Base-by-base conservation (phyloP, 352 stramenopile genomes). In the Pythium sukuiense region DNA sequence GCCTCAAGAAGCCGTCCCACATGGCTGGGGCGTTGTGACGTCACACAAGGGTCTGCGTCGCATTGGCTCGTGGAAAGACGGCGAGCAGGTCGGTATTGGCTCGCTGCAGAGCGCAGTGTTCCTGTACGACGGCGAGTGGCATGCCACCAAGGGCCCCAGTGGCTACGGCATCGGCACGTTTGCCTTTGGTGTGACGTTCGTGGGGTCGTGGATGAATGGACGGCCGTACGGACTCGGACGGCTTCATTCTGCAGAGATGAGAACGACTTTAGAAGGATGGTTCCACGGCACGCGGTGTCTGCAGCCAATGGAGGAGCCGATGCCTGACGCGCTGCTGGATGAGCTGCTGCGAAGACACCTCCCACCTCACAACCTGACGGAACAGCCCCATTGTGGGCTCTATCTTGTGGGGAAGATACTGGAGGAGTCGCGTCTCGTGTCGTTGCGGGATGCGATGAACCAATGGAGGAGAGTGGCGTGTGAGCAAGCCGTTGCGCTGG, bases 131-230 rank as follows among this genome's bases (percentile, higher is more conserved):
- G 80, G 80, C 33, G 70, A 83, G 49, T 84, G 73, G 67, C n/a
- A 33, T 2, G 33, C 55, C 7, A 63, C 48, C 20, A 29, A 12
- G 6, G 56, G 43, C 6, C 63, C 73, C 0, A 61, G 46, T 49
- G 73, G 71, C 16, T 78, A 76, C 48, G 79, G 79, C n/a, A 65
- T 90, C 7, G 81, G 77, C 16, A 61, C 71, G 8, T 88, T 83
- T 48, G 67, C 67, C 0, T 76, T 84, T 55, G 77, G 77, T 6
- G 57, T 55, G 8, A 74, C 73, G 7, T 88, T 88, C 50, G 54
- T 58, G 32, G 81, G 79, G 1, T 65, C 61, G 20, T 90, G 77
- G 79, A 39, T 60, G 14, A 52, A 59, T 14, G 63, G 73, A 7
- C 52, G 66, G 14, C 77, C 81, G 13, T 76, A 62, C 1, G 79